Percentiles rank a stretch among this genome's conserved stretches.
Evolutionary conservation across 2,329 filamentous ascomycete species (phyloP).

Genomic region (Sporothrix brunneoviolacea): DNA sequence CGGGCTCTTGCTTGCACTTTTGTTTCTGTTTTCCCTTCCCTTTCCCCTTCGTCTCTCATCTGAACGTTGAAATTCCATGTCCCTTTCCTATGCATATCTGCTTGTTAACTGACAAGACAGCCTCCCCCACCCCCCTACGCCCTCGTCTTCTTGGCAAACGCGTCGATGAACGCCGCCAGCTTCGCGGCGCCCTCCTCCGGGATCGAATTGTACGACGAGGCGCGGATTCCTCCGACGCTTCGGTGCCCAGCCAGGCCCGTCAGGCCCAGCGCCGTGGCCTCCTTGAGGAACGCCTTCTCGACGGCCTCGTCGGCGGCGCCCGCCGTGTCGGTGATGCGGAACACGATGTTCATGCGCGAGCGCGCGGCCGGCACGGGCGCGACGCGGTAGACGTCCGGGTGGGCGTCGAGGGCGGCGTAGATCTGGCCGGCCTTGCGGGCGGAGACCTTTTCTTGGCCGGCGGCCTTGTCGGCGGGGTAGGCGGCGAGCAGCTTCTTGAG

Average conservation of each 20-base stretch:
- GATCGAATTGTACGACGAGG: slow-evolving; percentile 86
- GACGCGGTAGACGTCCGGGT: slow-evolving; percentile 66
- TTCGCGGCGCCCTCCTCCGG: slow-evolving; percentile 60
- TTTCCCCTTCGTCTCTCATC: too few species aligned
- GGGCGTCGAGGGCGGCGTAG: slow-evolving; percentile 69
- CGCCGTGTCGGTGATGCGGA: slow-evolving; percentile 56
- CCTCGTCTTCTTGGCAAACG: slow-evolving; percentile 36
- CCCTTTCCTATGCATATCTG: background rate
- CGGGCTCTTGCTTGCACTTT: background rate
- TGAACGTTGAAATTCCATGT: background rate
- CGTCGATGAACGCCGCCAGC: slow-evolving; percentile 55
- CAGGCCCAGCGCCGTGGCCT: slow-evolving; percentile 60
- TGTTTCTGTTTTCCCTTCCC: background rate
- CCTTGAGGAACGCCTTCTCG: slow-evolving; percentile 74
- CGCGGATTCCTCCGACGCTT: slow-evolving; percentile 77
- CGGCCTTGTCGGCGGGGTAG: slow-evolving; percentile 60
- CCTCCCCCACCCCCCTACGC: background rate
- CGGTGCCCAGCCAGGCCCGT: slow-evolving; percentile 85
- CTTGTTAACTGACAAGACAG: too few species aligned
- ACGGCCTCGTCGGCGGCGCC: slow-evolving; percentile 52
- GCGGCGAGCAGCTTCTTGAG: slow-evolving; percentile 65
- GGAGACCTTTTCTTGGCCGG: slow-evolving; percentile 68
- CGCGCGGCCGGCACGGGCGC: slow-evolving; percentile 69
- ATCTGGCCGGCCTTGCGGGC: slow-evolving; percentile 69
- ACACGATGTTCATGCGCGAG: slow-evolving; percentile 94